Conservation (phyloP, 768 basidiomycete species). For the Pulveroboletus sp. region DNA sequence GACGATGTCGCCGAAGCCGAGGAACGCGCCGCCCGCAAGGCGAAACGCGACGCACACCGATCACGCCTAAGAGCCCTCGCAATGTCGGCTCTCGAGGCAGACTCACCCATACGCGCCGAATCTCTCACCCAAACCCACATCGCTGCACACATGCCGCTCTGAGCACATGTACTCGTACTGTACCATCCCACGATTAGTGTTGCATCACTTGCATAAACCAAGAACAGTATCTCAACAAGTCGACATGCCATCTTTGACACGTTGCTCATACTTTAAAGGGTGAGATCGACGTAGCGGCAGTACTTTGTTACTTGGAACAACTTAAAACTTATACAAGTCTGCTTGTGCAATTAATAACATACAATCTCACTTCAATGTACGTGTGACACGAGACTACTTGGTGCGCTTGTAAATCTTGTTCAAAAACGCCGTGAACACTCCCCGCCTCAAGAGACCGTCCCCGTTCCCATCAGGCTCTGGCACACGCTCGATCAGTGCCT, state of each 20-base stretch:
- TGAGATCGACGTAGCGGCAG: too few species aligned
- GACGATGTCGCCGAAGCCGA: background rate
- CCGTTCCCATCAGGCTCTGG: conserved; percentile 48
- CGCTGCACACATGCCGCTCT: background rate
- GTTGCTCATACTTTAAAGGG: too few species aligned
- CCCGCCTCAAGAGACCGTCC: conserved; percentile 46
- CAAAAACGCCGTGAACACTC: conserved; percentile 83
- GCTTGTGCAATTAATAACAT: too few species aligned
- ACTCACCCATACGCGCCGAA: background rate
- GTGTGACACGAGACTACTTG: conserved; percentile 32
- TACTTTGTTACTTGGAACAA: too few species aligned
- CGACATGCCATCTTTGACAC: too few species aligned
- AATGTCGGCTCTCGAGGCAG: conserved; percentile 2
- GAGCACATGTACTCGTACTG: background rate
- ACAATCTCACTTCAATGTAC: too few species aligned
- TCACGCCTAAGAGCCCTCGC: conserved; percentile 9
- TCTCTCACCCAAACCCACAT: background rate
- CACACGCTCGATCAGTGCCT: conserved; percentile 63
- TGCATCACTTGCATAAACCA: too few species aligned
- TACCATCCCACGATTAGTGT: too few species aligned
- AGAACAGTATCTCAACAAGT: too few species aligned
- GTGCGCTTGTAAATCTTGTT: conserved; percentile 75
- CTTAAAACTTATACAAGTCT: too few species aligned
- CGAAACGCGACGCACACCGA: conserved; percentile 6
- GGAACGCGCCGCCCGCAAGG: conserved; percentile 8